Percentiles rank a stretch among this genome's conserved stretches.
Evolutionary conservation across 345 rosid genomes (phyloP).

Genomic region (Firmiana major): DNA sequence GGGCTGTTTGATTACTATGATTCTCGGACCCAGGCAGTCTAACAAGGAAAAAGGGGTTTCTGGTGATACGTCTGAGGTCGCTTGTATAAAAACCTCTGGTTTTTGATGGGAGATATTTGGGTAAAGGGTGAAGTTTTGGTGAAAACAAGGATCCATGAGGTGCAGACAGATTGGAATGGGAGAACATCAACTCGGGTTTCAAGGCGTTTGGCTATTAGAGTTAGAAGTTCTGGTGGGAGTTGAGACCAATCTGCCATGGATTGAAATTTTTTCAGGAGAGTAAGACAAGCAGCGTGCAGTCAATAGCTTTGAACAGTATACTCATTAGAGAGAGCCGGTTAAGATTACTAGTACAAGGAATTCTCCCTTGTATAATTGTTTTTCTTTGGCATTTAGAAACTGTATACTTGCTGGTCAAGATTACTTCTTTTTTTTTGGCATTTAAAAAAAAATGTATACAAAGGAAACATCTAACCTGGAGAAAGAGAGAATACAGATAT

Average conservation of each 20-base stretch:
- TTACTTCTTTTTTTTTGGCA: too few species aligned
- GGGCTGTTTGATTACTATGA: background rate
- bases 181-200: constrained; percentile 20
- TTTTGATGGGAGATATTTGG: background rate
- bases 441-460: too few species aligned
- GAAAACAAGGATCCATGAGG: constrained; percentile 24
- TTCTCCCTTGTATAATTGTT: too few species aligned
- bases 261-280: background rate
- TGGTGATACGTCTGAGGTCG: background rate
- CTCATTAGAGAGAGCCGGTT: too few species aligned
- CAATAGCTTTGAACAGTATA: background rate
- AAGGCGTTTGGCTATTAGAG: constrained; percentile 10
- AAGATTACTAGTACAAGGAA: too few species aligned
- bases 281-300: background rate
- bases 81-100: background rate
- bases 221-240: constrained; percentile 25
- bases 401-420: too few species aligned
- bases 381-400: too few species aligned
- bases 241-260: constrained; percentile 26
- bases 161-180: constrained; percentile 33
- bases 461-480: too few species aligned
- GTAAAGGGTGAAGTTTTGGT: constrained; percentile 1
- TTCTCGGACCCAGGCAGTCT: background rate
- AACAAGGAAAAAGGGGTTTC: constrained; percentile 12
- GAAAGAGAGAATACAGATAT: too few species aligned